Conservation (phyloP, 495 filamentous ascomycete genomes). For the Penicillium turbatum region DNA sequence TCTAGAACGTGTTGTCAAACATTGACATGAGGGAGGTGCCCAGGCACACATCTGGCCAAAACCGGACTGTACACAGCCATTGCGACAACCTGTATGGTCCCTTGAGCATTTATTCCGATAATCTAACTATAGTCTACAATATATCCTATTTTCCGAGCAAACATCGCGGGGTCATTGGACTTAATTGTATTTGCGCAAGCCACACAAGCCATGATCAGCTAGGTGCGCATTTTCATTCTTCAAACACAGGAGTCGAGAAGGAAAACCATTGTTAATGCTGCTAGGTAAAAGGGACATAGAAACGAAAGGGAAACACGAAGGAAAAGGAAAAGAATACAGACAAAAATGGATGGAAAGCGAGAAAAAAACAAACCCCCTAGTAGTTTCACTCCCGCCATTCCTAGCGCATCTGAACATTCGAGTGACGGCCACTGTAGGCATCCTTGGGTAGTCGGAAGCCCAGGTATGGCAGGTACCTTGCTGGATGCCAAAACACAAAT, state of each 20-base stretch:
- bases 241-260: too few species aligned
- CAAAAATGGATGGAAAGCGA: too few species aligned
- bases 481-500: slow-evolving; percentile 47
- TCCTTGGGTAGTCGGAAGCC: slow-evolving; percentile 25
- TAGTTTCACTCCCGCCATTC: background rate
- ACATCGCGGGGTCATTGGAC: background rate
- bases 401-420: background rate
- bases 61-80: background rate
- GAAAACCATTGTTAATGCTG: too few species aligned
- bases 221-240: too few species aligned
- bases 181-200: too few species aligned
- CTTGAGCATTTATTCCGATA: background rate
- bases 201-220: too few species aligned
- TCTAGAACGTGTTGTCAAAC: background rate
- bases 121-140: too few species aligned
- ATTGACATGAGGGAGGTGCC: background rate
- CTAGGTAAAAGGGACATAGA: too few species aligned
- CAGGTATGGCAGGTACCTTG: slow-evolving; percentile 41
- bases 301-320: too few species aligned
- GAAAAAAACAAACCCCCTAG: too few species aligned
- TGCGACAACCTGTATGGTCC: background rate
- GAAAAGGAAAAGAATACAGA: too few species aligned
- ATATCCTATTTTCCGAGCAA: too few species aligned
- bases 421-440: background rate
- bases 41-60: background rate